Conservation (phyloP, 2,329 filamentous ascomycete genomes). For the Ustulina deusta region DNA sequence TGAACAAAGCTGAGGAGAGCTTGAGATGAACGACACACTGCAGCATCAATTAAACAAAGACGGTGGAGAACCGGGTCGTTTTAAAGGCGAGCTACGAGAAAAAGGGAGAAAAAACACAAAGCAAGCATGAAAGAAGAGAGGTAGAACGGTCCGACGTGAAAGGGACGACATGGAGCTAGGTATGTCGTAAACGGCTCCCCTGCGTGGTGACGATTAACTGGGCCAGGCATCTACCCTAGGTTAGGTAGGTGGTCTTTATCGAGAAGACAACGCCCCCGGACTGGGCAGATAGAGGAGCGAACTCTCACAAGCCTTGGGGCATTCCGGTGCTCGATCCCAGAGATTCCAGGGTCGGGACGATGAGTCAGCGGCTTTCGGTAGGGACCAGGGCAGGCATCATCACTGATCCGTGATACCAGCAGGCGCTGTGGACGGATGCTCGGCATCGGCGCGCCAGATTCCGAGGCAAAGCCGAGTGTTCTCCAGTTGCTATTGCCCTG, state of each 20-base stretch:
- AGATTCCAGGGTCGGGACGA: not conserved
- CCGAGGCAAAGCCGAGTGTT: constrained; percentile 38
- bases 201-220: constrained; percentile 27
- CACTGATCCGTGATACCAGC: not conserved
- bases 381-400: constrained; percentile 2
- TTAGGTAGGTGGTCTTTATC: not conserved
- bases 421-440: not conserved
- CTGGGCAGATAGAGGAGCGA: not conserved
- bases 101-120: constrained; percentile 3
- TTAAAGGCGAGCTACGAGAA: constrained; percentile 19
- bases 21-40: not conserved
- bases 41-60: constrained; percentile 18
- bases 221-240: not conserved
- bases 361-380: not conserved
- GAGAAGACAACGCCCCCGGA: not conserved
- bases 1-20: constrained; percentile 2
- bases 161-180: constrained; percentile 26
- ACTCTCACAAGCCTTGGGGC: constrained; percentile 6
- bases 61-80: constrained; percentile 8
- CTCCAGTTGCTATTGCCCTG: constrained; percentile 19
- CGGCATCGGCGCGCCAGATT: constrained; percentile 9
- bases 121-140: not conserved
- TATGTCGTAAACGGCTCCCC: constrained; percentile 32
- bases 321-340: constrained; percentile 2
- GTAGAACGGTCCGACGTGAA: constrained; percentile 4